Percentiles rank a stretch among this genome's conserved stretches.
phyloP scores from a whole-genome alignment of 169 alveolate species.

The Plasmodium relictum region DNA sequence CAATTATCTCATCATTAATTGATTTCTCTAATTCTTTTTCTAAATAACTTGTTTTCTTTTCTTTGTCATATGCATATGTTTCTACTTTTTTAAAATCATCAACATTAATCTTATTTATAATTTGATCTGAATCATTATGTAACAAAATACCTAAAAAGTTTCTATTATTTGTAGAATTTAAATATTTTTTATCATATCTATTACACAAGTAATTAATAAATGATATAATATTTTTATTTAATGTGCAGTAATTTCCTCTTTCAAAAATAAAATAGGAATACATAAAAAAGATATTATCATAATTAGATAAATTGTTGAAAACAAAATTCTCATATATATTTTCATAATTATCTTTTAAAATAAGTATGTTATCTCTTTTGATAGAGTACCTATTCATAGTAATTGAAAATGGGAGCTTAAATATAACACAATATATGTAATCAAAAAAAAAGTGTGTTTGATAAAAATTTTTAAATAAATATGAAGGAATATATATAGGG shows the following conservation, averaged over 20 bases:
- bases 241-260: constrained; percentile 1
- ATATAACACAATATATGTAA: constrained; percentile 18
- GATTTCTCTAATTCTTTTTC: neutral
- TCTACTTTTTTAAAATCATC: neutral
- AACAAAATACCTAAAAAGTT: neutral
- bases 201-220: constrained; percentile 14
- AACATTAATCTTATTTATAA: too few relatives aligned
- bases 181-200: constrained; percentile 1
- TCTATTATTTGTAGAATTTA: neutral
- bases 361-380: neutral
- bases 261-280: constrained; percentile 14
- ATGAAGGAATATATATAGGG: constrained; percentile 53
- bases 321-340: neutral
- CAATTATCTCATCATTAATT: too few relatives aligned
- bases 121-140: neutral
- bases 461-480: constrained; percentile 33
- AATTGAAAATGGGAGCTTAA: constrained; percentile 13
- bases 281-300: constrained; percentile 15
- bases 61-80: neutral
- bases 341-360: neutral
- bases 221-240: constrained; percentile 6
- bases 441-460: constrained; percentile 31
- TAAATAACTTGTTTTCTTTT: neutral
- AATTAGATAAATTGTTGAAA: neutral
- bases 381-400: constrained; percentile 1